These are phyloP conservation scores for Asclepias syriaca DNA, from an alignment of 257 asterid genomes.

Conservation along the genomic window DNA sequence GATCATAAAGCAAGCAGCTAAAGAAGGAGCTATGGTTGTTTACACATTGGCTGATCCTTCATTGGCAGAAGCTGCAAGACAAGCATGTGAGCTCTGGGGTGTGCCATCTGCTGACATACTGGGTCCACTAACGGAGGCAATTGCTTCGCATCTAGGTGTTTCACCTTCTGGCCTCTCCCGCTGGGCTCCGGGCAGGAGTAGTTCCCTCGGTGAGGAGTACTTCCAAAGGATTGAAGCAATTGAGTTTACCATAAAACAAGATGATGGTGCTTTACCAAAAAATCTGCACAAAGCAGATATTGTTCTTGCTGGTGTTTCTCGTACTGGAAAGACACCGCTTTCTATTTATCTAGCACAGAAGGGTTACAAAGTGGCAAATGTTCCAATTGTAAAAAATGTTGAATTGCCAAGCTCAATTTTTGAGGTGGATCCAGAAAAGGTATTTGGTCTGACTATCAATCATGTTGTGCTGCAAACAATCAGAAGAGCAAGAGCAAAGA, in stretches of 20 bases:
- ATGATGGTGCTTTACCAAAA: slow-evolving; percentile 83
- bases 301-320: slow-evolving; percentile 83
- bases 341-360: slow-evolving; percentile 87
- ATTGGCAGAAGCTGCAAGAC: slow-evolving; percentile 72
- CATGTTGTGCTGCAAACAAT: slow-evolving; percentile 68
- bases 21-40: slow-evolving; percentile 77
- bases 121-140: slow-evolving; percentile 77
- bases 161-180: slow-evolving; percentile 90
- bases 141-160: slow-evolving; percentile 79
- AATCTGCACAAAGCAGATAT: slow-evolving; percentile 73
- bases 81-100: slow-evolving; percentile 83
- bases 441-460: slow-evolving; percentile 80
- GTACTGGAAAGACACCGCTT: slow-evolving; percentile 87
- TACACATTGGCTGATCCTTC: slow-evolving; percentile 88
- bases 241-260: slow-evolving; percentile 95
- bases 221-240: slow-evolving; percentile 81
- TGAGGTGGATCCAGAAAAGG: slow-evolving; percentile 81
- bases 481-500: slow-evolving; percentile 77
- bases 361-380: slow-evolving; percentile 96
- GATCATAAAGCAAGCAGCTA: slow-evolving; percentile 77
- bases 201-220: slow-evolving; percentile 70
- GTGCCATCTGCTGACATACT: slow-evolving; percentile 72
- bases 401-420: slow-evolving; percentile 62
- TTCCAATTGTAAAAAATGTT: slow-evolving; percentile 72
- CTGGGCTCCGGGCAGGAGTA: slow-evolving; percentile 73